Evolutionary conservation across 1,139 yeast species (phyloP).

Genomic region (Zygosaccharomyces sapae): DNA sequence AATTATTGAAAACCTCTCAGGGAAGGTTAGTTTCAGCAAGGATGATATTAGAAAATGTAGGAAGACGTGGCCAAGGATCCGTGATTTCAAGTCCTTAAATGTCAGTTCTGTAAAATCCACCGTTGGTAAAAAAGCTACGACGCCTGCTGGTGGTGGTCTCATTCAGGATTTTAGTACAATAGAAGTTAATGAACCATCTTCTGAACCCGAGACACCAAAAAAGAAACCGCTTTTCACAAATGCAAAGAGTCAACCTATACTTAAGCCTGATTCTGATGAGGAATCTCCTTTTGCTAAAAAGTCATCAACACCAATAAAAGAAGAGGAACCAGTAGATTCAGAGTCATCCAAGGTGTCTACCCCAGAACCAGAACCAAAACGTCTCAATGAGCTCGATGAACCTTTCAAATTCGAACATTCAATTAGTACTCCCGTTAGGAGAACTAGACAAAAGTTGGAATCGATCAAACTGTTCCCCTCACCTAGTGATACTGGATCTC

Average conservation of each 20-base stretch:
- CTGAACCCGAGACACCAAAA: constrained; percentile 1
- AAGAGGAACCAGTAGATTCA: neutral
- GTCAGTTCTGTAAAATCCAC: constrained; percentile 17
- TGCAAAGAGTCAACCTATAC: neutral
- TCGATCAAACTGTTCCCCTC: constrained; percentile 8
- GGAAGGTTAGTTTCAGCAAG: constrained; percentile 55
- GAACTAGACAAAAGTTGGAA: constrained; percentile 1
- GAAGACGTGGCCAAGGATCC: constrained; percentile 48
- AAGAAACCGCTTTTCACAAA: neutral
- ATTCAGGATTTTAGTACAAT: constrained; percentile 25
- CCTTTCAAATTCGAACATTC: constrained; percentile 1
- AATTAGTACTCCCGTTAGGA: constrained; percentile 5
- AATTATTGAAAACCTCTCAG: constrained; percentile 59
- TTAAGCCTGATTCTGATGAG: neutral
- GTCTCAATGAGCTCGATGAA: neutral
- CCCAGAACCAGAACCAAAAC: neutral
- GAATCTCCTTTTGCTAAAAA: neutral
- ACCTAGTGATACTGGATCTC: constrained; percentile 7
- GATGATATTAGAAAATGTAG: constrained; percentile 69
- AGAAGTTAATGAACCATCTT: neutral
- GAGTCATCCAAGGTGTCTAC: neutral
- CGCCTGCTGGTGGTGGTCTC: constrained; percentile 15
- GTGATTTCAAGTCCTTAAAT: constrained; percentile 50
- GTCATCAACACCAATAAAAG: neutral
- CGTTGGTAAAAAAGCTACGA: constrained; percentile 4